A percentile compares a stretch with the other conserved stretches of the same genome.
Evolutionary conservation across 495 filamentous ascomycete genomes (phyloP).

Genomic region (Aspergillus biplanus): DNA sequence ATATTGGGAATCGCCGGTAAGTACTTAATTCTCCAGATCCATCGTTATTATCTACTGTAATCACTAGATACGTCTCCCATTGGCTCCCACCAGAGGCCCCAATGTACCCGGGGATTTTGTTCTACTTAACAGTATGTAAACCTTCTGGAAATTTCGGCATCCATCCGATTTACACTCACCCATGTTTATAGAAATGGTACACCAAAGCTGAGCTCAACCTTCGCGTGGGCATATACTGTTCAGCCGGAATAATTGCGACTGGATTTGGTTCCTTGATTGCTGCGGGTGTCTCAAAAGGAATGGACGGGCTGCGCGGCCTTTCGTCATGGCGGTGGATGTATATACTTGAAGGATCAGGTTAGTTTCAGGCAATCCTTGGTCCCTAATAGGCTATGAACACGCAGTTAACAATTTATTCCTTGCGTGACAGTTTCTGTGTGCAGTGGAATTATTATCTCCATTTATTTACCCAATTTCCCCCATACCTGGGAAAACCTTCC

Average conservation of each 20-base stretch:
- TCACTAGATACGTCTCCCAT: too few species aligned
- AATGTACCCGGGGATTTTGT: conserved; percentile 44
- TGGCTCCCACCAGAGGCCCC: conserved; percentile 36
- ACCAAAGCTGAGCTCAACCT: conserved; percentile 13
- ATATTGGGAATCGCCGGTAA: conserved; percentile 39
- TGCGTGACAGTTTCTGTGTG: conserved; percentile 18
- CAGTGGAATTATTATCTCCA: conserved; percentile 30
- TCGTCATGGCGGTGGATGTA: conserved; percentile 49
- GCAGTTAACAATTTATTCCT: neutral
- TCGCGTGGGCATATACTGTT: conserved; percentile 7
- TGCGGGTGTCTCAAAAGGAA: conserved; percentile 56
- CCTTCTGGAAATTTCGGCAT: too few species aligned
- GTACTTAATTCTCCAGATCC: neutral
- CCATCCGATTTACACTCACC: neutral
- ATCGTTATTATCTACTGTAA: too few species aligned
- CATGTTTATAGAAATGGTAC: conserved; percentile 16
- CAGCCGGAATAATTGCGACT: conserved; percentile 3
- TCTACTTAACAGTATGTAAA: conserved; percentile 14
- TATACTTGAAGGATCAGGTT: conserved; percentile 39
- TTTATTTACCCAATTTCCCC: conserved; percentile 43
- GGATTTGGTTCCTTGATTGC: conserved; percentile 17
- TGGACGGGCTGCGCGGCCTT: conserved; percentile 36
- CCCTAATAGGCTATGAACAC: neutral
- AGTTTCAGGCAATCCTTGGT: neutral
- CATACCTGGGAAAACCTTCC: conserved; percentile 41